A percentile compares a stretch with the other conserved stretches of the same genome.
phyloP scores from a whole-genome alignment of 306 rosid species.

The Glycine soja region DNA sequence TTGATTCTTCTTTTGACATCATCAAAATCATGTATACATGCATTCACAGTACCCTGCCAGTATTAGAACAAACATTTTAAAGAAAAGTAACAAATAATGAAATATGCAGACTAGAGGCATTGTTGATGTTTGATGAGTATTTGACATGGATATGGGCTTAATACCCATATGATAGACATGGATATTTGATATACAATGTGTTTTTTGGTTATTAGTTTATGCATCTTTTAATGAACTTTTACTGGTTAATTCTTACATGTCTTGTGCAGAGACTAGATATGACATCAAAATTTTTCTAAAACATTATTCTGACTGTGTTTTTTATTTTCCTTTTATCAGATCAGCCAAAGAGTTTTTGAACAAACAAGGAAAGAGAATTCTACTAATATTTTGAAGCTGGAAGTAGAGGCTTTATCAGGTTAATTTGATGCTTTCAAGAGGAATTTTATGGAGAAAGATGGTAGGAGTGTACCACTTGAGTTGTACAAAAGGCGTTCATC shows the following conservation, averaged over 20 bases:
- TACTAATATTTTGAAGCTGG: slow-evolving; percentile 55
- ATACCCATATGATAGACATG: background rate
- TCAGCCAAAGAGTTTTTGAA: slow-evolving; percentile 84
- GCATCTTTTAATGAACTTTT: background rate
- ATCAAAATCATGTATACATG: too few species aligned
- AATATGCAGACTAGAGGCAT: too few species aligned
- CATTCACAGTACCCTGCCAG: too few species aligned
- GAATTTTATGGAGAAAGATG: slow-evolving; percentile 47
- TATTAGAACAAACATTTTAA: too few species aligned
- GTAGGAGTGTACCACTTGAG: slow-evolving; percentile 73
- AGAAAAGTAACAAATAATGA: too few species aligned
- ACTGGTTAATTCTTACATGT: background rate
- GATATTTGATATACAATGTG: background rate
- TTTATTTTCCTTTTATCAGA: slow-evolving; percentile 63
- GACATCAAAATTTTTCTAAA: slow-evolving; percentile 15
- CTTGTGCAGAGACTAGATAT: background rate
- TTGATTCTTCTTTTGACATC: too few species aligned
- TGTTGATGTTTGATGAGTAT: too few species aligned
- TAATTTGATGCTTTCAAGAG: slow-evolving; percentile 43
- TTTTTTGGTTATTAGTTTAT: background rate
- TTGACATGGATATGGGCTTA: too few species aligned
- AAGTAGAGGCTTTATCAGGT: slow-evolving; percentile 49
- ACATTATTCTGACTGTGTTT: slow-evolving; percentile 34
- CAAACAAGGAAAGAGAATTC: slow-evolving; percentile 58
- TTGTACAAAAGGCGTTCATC: slow-evolving; percentile 83